These are phyloP conservation scores for Colletotrichum zoysiae DNA, from an alignment of 2,329 filamentous ascomycete genomes.

Conservation along the genomic window DNA sequence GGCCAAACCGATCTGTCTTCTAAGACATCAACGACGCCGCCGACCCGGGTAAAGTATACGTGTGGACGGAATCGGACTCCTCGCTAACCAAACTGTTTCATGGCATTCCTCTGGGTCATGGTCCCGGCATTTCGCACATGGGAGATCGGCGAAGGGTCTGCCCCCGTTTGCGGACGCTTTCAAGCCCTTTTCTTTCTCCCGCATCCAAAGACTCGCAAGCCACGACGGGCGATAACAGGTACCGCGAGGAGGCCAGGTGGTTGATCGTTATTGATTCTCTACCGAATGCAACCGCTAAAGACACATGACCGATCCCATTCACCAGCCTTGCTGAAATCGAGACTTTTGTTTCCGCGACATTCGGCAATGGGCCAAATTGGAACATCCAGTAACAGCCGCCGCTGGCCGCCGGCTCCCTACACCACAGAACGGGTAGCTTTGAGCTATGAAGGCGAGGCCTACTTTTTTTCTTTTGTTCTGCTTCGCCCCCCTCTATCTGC, in stretches of 20 bases:
- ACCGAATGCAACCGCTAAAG: conserved; percentile 5
- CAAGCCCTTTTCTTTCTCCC: conserved; percentile 5
- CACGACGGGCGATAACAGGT: not conserved
- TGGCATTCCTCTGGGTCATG: not conserved
- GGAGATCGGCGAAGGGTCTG: conserved; percentile 21
- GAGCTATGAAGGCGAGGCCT: not conserved
- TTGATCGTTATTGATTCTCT: conserved; percentile 3
- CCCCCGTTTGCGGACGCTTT: conserved; percentile 21
- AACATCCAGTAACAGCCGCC: conserved; percentile 10
- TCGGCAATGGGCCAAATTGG: conserved; percentile 17
- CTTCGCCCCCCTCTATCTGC: not conserved
- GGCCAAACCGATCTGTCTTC: not conserved
- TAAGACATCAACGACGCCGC: not conserved
- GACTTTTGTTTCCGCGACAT: conserved; percentile 2
- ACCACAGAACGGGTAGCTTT: not conserved
- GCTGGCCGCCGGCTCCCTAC: not conserved
- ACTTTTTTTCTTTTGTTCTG: not conserved
- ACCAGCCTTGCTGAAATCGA: not conserved
- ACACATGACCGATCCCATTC: not conserved
- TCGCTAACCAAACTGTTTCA: not conserved
- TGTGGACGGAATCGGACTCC: not conserved
- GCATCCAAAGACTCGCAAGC: not conserved
- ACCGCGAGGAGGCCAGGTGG: conserved; percentile 7
- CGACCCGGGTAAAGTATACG: not conserved
- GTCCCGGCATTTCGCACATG: conserved; percentile 2